These are phyloP conservation scores for Sextonia rubra DNA, from an alignment of 164 flowering plant genomes.

Conservation along the genomic window DNA sequence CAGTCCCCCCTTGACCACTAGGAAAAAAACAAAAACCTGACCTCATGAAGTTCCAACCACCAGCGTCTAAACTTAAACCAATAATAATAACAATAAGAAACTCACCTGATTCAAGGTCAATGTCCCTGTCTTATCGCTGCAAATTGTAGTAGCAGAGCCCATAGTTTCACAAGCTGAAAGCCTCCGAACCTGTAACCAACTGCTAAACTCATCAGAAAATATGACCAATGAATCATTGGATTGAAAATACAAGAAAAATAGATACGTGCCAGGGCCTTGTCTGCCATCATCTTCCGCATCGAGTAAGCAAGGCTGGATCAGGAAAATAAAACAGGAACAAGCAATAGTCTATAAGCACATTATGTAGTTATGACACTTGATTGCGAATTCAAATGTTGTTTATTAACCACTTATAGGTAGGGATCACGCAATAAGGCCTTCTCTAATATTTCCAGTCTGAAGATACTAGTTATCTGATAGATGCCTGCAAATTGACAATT, in stretches of 20 bases:
- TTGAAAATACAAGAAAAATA: neutral
- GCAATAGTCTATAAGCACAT: neutral
- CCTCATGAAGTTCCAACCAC: neutral
- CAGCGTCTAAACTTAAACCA: neutral
- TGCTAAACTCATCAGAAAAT: neutral
- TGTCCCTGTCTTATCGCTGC: constrained; percentile 74
- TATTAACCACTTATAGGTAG: no score
- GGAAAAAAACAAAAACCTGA: no score
- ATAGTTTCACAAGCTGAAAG: constrained; percentile 76
- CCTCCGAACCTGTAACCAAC: constrained; percentile 27
- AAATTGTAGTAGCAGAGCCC: constrained; percentile 77
- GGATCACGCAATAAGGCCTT: neutral
- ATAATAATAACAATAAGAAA: neutral
- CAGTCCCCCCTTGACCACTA: no score
- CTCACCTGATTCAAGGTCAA: constrained; percentile 67
- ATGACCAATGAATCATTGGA: neutral
- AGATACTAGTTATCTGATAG: neutral
- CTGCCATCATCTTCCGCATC: constrained; percentile 33
- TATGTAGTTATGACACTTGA: neutral
- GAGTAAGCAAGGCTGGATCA: constrained; percentile 31
- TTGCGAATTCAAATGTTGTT: neutral
- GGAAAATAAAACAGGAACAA: constrained; percentile 3
- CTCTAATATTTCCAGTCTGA: neutral
- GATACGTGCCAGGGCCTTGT: constrained; percentile 18
- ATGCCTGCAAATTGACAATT: neutral